These are phyloP conservation scores for Xanthoconium separans DNA, from an alignment of 1,284 basidiomycete genomes.

Conservation along the genomic window DNA sequence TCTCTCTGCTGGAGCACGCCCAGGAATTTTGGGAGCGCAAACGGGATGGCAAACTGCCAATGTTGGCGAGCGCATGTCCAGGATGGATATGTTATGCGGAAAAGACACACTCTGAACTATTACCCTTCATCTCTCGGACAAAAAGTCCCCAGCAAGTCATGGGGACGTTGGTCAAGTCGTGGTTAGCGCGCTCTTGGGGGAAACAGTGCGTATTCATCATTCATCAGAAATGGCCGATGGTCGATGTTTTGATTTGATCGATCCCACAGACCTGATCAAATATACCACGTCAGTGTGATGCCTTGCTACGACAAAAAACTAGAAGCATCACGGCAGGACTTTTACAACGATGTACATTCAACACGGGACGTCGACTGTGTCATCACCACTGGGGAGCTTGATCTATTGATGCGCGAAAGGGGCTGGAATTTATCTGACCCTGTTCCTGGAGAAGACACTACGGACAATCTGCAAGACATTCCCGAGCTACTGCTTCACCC, in stretches of 20 bases:
- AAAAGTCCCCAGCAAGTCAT: constrained; percentile 95
- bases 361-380: constrained; percentile 97
- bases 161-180: constrained; percentile 90
- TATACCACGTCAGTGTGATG: constrained; percentile 98
- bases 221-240: constrained; percentile 15
- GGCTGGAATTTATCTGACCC: constrained; percentile 72
- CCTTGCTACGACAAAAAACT: constrained; percentile 99
- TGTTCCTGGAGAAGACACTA: constrained; percentile 46
- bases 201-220: constrained; percentile 54
- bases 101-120: constrained; percentile 93
- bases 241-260: constrained; percentile 1
- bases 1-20: constrained; percentile 81
- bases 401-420: constrained; percentile 81
- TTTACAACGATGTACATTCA: constrained; percentile 75
- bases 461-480: constrained; percentile 32
- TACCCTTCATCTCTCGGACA: constrained; percentile 85
- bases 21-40: constrained; percentile 80
- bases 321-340: constrained; percentile 92
- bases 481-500: constrained; percentile 78
- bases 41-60: constrained; percentile 59
- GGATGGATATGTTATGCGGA: constrained; percentile 99
- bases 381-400: constrained; percentile 94
- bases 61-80: constrained; percentile 95
- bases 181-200: constrained; percentile 66
- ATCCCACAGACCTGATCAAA: constrained; percentile 63